Evolutionary conservation across 768 basidiomycete species (phyloP).

Genomic region (Gloeostereum incarnatum): DNA sequence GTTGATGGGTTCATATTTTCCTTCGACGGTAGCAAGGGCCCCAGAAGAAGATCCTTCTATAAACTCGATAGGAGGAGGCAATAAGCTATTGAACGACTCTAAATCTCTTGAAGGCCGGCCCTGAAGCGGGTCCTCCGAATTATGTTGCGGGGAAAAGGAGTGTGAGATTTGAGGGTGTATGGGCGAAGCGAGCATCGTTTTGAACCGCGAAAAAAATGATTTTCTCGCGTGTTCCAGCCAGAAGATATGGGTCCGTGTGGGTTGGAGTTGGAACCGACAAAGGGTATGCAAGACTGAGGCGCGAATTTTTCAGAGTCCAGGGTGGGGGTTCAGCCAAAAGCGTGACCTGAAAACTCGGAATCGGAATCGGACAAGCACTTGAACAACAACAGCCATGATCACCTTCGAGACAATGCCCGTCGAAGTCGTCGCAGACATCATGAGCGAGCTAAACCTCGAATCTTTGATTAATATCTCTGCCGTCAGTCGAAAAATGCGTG

Average conservation of each 20-base stretch:
- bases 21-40: constrained; percentile 57
- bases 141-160: too few species aligned
- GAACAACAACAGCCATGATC: constrained; percentile 5
- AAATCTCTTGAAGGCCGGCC: constrained; percentile 63
- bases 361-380: too few species aligned
- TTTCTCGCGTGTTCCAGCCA: not conserved
- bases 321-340: too few species aligned
- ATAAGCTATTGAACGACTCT: constrained; percentile 69
- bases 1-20: constrained; percentile 80
- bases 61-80: constrained; percentile 76
- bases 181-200: not conserved
- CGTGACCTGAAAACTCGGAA: too few species aligned
- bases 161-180: not conserved
- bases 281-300: too few species aligned
- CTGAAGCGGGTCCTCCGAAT: constrained; percentile 42
- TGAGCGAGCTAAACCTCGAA: constrained; percentile 57
- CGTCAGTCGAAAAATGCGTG: constrained; percentile 48
- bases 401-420: constrained; percentile 55
- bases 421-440: constrained; percentile 65
- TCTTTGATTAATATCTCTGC: constrained; percentile 50
- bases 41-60: constrained; percentile 80
- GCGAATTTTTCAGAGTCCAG: too few species aligned
- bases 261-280: too few species aligned
- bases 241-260: not conserved
- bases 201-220: not conserved